Base-by-base conservation (phyloP, 2,329 filamentous ascomycete species). In the Trichoderma oligosporum region DNA sequence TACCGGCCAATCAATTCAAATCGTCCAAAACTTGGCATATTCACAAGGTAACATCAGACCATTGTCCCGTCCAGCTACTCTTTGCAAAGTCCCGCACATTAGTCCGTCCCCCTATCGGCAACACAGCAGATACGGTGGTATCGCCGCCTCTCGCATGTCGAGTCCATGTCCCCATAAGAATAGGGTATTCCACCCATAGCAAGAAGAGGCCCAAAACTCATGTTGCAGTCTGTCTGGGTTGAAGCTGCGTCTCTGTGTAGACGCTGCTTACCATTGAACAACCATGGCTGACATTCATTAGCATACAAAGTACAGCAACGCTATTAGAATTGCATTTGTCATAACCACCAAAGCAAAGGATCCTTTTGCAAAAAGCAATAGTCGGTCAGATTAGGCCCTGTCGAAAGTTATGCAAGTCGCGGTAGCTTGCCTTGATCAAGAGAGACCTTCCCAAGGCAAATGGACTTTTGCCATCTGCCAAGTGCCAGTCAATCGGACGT, bases 1-100 rank as follows among this genome's bases (percentile, higher is more conserved):
- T 29, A 22, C 39, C 16, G 31, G 9, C 24, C 14, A 16, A 27
- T 31, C 24, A 25, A 14, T 20, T 14, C 25, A 22, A 27, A n/a
- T 39, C 35, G 27, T 12, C 38, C 16, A 46, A 55, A 41, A 55
- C 36, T 39, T 46, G 46, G 45, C 46, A 41, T 38, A 55, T 35
- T 38, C 31, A 16, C 52, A 46, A 29, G 52, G 52, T 55, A 12
- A 29, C 33, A 55, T 55, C 52, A 45, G 29, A 45, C 52, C 45
- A 38, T 29, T 45, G 39, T n/a, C 31, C 16, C 52, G 18, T 24
- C 29, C 46, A 45, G 52, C 52, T 55, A 22, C 14, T 55, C 52
- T 38, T 22, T 29, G 16, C 25, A 27, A 6, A n/a, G 18, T 44
- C 41, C 41, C 22, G 41, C 41, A 22, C 25, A 6, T 44, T 44